phyloP scores from a whole-genome alignment of 2,329 filamentous ascomycete species.

The Clarireedia hainanense region DNA sequence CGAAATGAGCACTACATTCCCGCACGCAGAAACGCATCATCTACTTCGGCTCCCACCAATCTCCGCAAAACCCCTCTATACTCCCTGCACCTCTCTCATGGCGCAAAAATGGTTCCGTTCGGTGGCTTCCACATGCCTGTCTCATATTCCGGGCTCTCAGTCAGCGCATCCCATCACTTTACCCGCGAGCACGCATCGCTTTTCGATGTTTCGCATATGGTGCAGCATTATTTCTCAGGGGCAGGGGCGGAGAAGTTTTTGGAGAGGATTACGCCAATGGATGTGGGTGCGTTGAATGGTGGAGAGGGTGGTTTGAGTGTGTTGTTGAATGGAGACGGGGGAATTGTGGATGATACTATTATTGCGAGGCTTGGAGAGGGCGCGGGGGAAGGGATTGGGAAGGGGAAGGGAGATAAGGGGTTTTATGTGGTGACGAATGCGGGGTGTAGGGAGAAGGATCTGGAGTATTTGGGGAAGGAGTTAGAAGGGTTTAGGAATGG shows the following conservation, averaged over 20 bases:
- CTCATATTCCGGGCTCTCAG: conserved; percentile 70
- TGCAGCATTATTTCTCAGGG: conserved; percentile 78
- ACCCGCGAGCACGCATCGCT: conserved; percentile 81
- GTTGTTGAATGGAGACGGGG: conserved; percentile 72
- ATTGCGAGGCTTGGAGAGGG: conserved; percentile 67
- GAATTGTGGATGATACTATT: conserved; percentile 91
- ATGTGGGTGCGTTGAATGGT: conserved; percentile 52
- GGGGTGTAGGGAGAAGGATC: conserved; percentile 82
- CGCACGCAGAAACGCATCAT: conserved; percentile 14
- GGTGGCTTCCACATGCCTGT: conserved; percentile 90
- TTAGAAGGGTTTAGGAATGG: conserved; percentile 52
- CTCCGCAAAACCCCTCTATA: conserved; percentile 66
- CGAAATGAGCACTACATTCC: not conserved
- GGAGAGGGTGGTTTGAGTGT: conserved; percentile 78
- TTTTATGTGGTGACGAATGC: conserved; percentile 98
- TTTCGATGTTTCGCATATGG: conserved; percentile 97
- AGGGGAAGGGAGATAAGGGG: conserved; percentile 32
- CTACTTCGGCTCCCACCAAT: conserved; percentile 16
- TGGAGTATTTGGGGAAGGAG: conserved; percentile 65
- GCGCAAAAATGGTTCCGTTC: conserved; percentile 95
- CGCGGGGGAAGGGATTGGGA: too few species aligned
- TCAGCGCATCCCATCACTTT: conserved; percentile 81
- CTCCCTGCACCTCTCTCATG: conserved; percentile 67
- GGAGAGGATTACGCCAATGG: conserved; percentile 74
- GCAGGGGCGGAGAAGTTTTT: conserved; percentile 75